phyloP scores from a whole-genome alignment of 345 rosid species.

The Odontarrhena argentea region DNA sequence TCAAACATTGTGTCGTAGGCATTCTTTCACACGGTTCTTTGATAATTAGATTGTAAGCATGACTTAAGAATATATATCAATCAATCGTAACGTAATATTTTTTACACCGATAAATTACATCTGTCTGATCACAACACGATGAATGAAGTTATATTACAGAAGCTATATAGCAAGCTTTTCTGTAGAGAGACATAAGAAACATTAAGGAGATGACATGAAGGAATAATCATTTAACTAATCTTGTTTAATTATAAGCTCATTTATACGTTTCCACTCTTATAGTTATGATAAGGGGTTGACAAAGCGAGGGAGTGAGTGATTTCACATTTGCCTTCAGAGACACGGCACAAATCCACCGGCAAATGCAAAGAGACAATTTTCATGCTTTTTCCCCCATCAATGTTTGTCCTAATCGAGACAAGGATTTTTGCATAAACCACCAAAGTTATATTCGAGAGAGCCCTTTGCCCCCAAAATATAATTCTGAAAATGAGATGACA shows the following conservation, averaged over 20 bases:
- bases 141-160: neutral
- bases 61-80: slow-evolving; percentile 10
- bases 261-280: no score
- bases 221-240: neutral
- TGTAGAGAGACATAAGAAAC: no score
- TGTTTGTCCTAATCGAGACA: neutral
- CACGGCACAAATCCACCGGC: no score
- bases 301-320: no score
- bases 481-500: slow-evolving; percentile 24
- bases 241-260: neutral
- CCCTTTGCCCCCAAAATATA: slow-evolving; percentile 12
- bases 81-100: neutral
- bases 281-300: no score
- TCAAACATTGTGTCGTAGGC: slow-evolving; percentile 10
- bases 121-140: neutral
- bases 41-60: slow-evolving; percentile 15
- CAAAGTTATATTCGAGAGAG: neutral
- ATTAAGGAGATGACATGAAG: neutral
- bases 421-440: no score
- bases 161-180: no score
- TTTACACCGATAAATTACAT: neutral
- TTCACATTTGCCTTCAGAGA: no score
- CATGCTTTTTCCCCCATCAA: neutral
- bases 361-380: no score
- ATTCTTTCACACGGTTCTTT: slow-evolving; percentile 12